Percentiles rank a stretch among this genome's conserved stretches.
phyloP scores from a whole-genome alignment of 805 yeast species.

The Nematodospora valgi region DNA sequence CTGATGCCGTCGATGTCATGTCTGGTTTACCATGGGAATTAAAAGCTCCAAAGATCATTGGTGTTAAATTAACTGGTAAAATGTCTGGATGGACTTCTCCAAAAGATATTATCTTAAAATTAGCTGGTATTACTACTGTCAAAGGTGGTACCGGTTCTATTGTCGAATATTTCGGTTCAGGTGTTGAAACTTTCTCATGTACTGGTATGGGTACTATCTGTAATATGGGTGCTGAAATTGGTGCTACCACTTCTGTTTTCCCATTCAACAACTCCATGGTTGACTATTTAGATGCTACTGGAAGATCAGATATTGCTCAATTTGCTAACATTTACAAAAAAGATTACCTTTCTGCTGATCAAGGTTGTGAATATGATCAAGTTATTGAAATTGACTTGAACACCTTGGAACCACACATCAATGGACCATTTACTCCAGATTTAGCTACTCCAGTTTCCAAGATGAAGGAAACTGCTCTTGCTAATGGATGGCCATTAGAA shows the following conservation, averaged over 20 bases:
- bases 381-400: slow-evolving; percentile 84
- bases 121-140: slow-evolving; percentile 93
- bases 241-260: slow-evolving; percentile 97
- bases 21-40: slow-evolving; percentile 95
- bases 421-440: slow-evolving; percentile 99
- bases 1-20: slow-evolving; percentile 97
- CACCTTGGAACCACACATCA: slow-evolving; percentile 90
- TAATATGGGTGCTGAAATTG: slow-evolving; percentile 99
- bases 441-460: slow-evolving; percentile 91
- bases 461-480: slow-evolving; percentile 77
- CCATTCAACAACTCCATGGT: slow-evolving; percentile 91
- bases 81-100: slow-evolving; percentile 97
- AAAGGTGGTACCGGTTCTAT: slow-evolving; percentile 98
- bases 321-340: slow-evolving; percentile 66
- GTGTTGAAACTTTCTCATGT: slow-evolving; percentile 87
- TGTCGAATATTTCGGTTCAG: slow-evolving; percentile 95
- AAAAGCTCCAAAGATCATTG: slow-evolving; percentile 93
- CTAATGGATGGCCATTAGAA: slow-evolving; percentile 88
- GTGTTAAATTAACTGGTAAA: slow-evolving; percentile 90
- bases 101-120: slow-evolving; percentile 88
- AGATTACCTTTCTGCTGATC: slow-evolving; percentile 77
- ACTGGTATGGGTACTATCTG: slow-evolving; percentile 99
- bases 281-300: slow-evolving; percentile 83
- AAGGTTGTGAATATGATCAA: slow-evolving; percentile 92
- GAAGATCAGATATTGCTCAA: slow-evolving; percentile 80